phyloP scores from a whole-genome alignment of 331 rosid species.

The Acacia concinna region DNA sequence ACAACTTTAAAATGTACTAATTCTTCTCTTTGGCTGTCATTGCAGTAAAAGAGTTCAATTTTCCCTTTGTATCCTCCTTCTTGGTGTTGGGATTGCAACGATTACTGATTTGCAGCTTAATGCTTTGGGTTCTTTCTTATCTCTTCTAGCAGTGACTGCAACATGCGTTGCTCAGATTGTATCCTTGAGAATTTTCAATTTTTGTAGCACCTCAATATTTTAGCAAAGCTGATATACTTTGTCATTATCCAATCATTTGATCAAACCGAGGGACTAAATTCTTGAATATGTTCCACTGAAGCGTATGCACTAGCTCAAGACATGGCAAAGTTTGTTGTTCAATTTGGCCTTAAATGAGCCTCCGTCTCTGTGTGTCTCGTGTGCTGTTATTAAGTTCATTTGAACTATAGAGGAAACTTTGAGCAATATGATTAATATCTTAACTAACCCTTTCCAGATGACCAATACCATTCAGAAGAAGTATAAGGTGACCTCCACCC shows the following conservation, averaged over 20 bases:
- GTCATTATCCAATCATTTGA: not conserved
- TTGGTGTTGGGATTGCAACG: constrained; percentile 88
- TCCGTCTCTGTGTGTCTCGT: not conserved
- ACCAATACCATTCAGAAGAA: constrained; percentile 96
- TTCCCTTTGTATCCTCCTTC: constrained; percentile 64
- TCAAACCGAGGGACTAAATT: not conserved
- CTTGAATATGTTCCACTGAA: not conserved
- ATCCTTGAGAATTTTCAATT: constrained; percentile 49
- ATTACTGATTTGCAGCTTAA: constrained; percentile 88
- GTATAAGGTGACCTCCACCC: constrained; percentile 94
- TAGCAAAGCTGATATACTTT: not conserved
- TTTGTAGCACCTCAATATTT: constrained; percentile 1
- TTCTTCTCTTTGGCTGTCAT: constrained; percentile 8
- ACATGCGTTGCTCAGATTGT: constrained; percentile 92
- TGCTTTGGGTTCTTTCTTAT: constrained; percentile 75
- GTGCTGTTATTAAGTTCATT: not conserved
- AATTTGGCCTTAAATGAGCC: constrained; percentile 2
- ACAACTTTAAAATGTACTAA: constrained; percentile 17
- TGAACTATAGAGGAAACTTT: not conserved
- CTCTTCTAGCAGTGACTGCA: constrained; percentile 73
- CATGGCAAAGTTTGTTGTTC: not conserved
- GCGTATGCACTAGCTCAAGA: not conserved
- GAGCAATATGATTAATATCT: constrained; percentile 40
- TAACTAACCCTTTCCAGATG: constrained; percentile 72
- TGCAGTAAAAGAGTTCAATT: constrained; percentile 72